Percentiles rank a stretch among this genome's conserved stretches.
phyloP scores from a whole-genome alignment of 2,329 filamentous ascomycete species.

The Diaporthe ampelina region DNA sequence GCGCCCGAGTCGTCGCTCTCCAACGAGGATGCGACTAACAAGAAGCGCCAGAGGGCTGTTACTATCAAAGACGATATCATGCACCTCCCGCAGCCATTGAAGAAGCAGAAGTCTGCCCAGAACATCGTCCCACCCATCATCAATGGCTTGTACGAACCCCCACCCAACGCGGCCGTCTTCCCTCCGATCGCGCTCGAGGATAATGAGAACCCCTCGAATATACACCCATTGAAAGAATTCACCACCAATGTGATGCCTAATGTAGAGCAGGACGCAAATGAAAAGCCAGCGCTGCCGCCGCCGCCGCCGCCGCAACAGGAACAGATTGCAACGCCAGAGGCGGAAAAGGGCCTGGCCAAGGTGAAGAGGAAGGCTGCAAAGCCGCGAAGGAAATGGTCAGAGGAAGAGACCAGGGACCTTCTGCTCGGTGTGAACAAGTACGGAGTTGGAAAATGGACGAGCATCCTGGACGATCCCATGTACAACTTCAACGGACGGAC shows the following conservation, averaged over 20 bases:
- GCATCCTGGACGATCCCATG: constrained; percentile 71
- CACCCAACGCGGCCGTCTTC: constrained; percentile 72
- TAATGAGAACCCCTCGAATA: constrained; percentile 54
- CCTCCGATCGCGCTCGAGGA: constrained; percentile 73
- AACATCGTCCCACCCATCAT: constrained; percentile 74
- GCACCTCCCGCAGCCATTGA: constrained; percentile 74
- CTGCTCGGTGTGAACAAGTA: constrained; percentile 73
- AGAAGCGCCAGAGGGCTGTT: constrained; percentile 66
- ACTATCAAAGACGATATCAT: constrained; percentile 72
- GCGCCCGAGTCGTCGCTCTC: constrained; percentile 49
- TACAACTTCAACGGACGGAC: constrained; percentile 73
- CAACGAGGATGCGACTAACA: constrained; percentile 58
- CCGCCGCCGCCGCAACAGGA: constrained; percentile 29
- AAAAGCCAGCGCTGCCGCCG: background rate
- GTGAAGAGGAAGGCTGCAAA: constrained; percentile 69
- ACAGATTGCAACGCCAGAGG: constrained; percentile 45
- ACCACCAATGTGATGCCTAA: constrained; percentile 46
- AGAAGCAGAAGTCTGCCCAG: constrained; percentile 72
- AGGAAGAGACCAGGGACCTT: constrained; percentile 74
- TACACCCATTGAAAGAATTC: constrained; percentile 55
- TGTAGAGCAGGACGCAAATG: constrained; percentile 45
- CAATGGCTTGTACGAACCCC: constrained; percentile 73
- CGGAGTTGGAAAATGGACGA: constrained; percentile 76
- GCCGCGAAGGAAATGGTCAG: constrained; percentile 73
- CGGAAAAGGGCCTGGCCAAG: constrained; percentile 55